Conservation (phyloP, 495 filamentous ascomycete species). For the Penicillium riverlandense region DNA sequence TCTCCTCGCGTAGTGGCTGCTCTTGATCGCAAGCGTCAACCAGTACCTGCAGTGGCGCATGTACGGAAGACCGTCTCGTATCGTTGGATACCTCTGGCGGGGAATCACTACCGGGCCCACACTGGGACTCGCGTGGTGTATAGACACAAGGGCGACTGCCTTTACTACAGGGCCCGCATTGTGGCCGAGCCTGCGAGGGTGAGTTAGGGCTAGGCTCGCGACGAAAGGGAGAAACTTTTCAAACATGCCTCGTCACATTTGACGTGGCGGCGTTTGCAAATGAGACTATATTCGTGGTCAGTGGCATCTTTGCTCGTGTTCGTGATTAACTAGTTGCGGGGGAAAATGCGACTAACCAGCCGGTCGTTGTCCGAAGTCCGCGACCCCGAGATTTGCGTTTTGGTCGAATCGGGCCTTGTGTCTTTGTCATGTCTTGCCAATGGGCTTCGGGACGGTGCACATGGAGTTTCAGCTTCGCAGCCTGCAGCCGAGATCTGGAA, state of each 20-base stretch:
- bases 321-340: too few species aligned
- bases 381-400: slow-evolving; percentile 25
- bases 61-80: background rate
- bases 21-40: slow-evolving; percentile 22
- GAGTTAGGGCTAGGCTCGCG: too few species aligned
- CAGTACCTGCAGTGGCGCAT: slow-evolving; percentile 15
- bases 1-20: slow-evolving; percentile 3
- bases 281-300: slow-evolving; percentile 6
- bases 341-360: slow-evolving; percentile 15
- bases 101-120: background rate
- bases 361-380: slow-evolving; percentile 23
- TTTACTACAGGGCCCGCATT: slow-evolving; percentile 25
- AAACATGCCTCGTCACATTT: slow-evolving; percentile 23
- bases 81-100: too few species aligned
- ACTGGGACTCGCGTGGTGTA: background rate
- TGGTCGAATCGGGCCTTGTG: slow-evolving; percentile 7
- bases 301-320: too few species aligned
- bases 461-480: too few species aligned
- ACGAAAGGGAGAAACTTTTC: too few species aligned
- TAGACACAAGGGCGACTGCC: slow-evolving; percentile 23
- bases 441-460: too few species aligned
- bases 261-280: slow-evolving; percentile 26
- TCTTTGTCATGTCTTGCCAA: slow-evolving; percentile 2
- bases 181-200: slow-evolving; percentile 14
- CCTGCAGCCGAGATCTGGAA: too few species aligned